A percentile compares a stretch with the other conserved stretches of the same genome.
phyloP scores from a whole-genome alignment of 371 early-diverging fungal genomes.

The Syncephalastrum sp. region DNA sequence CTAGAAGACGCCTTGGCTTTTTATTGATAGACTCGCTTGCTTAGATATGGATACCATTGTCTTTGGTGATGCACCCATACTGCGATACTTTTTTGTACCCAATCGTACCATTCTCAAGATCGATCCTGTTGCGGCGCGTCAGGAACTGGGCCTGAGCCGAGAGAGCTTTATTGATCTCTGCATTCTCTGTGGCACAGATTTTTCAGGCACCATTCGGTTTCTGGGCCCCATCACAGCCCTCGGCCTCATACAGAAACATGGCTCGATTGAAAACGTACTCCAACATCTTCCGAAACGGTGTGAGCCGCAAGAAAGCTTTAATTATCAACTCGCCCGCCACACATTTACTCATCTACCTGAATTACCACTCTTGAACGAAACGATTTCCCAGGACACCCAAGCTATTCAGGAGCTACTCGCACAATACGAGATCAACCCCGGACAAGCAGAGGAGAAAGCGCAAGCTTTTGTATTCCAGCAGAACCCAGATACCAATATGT shows the following conservation, averaged over 20 bases:
- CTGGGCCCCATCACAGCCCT: slow-evolving; percentile 67
- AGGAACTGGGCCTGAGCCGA: slow-evolving; percentile 50
- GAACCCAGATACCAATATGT: too few relatives aligned
- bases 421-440: too few relatives aligned
- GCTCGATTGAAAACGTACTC: slow-evolving; percentile 65
- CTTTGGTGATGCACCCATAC: slow-evolving; percentile 57
- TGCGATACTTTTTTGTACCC: slow-evolving; percentile 49
- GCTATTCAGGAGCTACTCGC: too few relatives aligned
- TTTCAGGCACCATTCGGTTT: slow-evolving; percentile 61
- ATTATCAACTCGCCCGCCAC: slow-evolving; percentile 39
- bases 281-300: slow-evolving; percentile 29
- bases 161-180: slow-evolving; percentile 70
- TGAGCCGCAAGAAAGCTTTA: slow-evolving; percentile 47
- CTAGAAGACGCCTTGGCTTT: too few relatives aligned
- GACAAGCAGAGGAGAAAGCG: too few relatives aligned
- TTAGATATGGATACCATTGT: slow-evolving; percentile 55
- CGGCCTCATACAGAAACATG: slow-evolving; percentile 51
- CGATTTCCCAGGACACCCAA: too few relatives aligned
- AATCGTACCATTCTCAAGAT: slow-evolving; percentile 45
- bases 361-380: too few relatives aligned
- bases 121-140: slow-evolving; percentile 53
- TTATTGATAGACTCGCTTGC: not conserved
- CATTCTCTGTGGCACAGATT: slow-evolving; percentile 83
- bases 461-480: too few relatives aligned
- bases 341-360: too few relatives aligned